These are phyloP conservation scores for Neonectria hederae DNA, from an alignment of 2,329 filamentous ascomycete species.

Conservation along the genomic window DNA sequence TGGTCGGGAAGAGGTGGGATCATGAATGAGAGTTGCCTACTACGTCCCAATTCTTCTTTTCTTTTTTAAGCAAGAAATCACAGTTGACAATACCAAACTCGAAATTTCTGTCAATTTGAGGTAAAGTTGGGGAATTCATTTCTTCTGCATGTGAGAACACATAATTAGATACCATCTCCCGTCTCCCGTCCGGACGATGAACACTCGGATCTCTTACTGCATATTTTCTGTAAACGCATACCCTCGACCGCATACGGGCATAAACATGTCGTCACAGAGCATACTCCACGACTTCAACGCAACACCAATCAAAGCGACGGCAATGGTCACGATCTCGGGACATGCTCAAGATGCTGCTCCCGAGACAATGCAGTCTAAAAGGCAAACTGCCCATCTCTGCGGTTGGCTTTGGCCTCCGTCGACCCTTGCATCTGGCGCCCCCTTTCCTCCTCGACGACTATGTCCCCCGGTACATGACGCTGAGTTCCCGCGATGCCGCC, in stretches of 20 bases:
- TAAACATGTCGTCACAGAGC: neutral
- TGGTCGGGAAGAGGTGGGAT: neutral
- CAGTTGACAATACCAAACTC: neutral
- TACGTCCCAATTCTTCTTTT: neutral
- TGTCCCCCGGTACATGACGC: constrained; percentile 74
- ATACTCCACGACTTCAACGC: constrained; percentile 8
- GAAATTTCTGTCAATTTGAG: neutral
- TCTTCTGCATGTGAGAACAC: neutral
- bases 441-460: constrained; percentile 80
- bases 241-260: neutral
- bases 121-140: neutral
- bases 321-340: constrained; percentile 35
- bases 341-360: constrained; percentile 24
- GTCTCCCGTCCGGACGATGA: neutral
- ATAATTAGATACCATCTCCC: neutral
- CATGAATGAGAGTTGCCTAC: neutral
- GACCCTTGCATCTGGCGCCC: constrained; percentile 63
- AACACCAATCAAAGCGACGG: constrained; percentile 37
- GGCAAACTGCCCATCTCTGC: constrained; percentile 5
- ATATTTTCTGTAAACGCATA: neutral
- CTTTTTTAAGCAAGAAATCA: neutral
- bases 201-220: neutral
- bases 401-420: constrained; percentile 12
- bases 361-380: constrained; percentile 13
- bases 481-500: constrained; percentile 73